These are phyloP conservation scores for Tulasnella sp. DNA, from an alignment of 768 basidiomycete genomes.

Conservation along the genomic window DNA sequence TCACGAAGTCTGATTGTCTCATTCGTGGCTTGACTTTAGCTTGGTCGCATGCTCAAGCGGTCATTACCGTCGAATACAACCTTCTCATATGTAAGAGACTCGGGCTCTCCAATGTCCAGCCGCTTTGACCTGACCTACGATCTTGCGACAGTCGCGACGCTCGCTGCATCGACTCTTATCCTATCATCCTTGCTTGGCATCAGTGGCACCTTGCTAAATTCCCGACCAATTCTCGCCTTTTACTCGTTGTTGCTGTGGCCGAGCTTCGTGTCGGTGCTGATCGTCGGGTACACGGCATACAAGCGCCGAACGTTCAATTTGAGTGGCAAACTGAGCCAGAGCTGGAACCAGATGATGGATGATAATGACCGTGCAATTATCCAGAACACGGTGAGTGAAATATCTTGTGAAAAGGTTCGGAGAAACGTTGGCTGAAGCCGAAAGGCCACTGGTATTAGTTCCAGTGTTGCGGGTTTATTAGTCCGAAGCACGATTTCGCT, in stretches of 20 bases:
- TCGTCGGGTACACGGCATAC: constrained; percentile 63
- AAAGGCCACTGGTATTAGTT: constrained; percentile 39
- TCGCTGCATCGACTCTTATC: constrained; percentile 55
- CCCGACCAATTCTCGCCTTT: constrained; percentile 61
- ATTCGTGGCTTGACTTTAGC: constrained; percentile 40
- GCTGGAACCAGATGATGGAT: constrained; percentile 64
- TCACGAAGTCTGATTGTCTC: constrained; percentile 16
- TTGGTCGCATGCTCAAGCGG: constrained; percentile 60
- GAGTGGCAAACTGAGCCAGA: constrained; percentile 61
- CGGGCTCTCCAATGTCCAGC: neutral
- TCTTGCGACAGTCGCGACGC: constrained; percentile 51
- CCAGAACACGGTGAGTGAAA: constrained; percentile 47
- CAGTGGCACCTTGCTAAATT: constrained; percentile 59
- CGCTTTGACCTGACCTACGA: constrained; percentile 39
- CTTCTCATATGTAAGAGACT: constrained; percentile 38
- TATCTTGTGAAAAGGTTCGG: neutral
- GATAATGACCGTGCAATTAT: constrained; percentile 52
- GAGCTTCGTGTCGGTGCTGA: constrained; percentile 52
- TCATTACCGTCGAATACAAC: constrained; percentile 53
- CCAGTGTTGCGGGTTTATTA: constrained; percentile 40
- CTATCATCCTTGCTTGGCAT: constrained; percentile 59
- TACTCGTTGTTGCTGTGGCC: constrained; percentile 70
- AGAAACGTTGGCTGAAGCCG: neutral
- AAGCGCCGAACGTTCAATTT: constrained; percentile 58
- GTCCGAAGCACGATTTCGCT: constrained; percentile 22